Evolutionary conservation across 192 early-diverging fungal species (phyloP).

Genomic region (Obelidium mucronatum): DNA sequence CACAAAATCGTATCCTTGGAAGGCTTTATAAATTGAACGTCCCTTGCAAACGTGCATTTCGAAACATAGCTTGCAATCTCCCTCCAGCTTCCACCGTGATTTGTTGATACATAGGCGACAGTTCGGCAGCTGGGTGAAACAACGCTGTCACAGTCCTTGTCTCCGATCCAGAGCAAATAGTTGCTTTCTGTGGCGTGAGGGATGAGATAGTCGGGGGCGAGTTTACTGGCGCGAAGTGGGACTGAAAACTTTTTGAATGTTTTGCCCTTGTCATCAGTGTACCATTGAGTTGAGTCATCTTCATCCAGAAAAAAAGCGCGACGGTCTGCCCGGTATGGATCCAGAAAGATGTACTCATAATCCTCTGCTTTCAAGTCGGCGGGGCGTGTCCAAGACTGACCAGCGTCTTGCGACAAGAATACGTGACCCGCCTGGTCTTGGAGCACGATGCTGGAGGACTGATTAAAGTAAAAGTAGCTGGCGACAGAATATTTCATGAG

Average conservation of each 20-base stretch:
- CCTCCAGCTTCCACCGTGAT: conserved; percentile 75
- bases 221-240: conserved; percentile 23
- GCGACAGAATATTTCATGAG: conserved; percentile 27
- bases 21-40: conserved; percentile 61
- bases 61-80: conserved; percentile 71
- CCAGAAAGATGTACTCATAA: conserved; percentile 35
- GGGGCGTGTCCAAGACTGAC: conserved; percentile 39
- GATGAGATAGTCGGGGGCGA: conserved; percentile 19
- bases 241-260: conserved; percentile 26
- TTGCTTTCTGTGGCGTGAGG: conserved; percentile 75
- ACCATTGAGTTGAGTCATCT: background rate
- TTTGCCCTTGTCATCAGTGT: conserved; percentile 40
- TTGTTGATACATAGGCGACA: conserved; percentile 68
- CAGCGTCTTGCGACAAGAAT: conserved; percentile 43
- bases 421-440: conserved; percentile 22
- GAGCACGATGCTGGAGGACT: conserved; percentile 40
- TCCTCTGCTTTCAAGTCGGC: conserved; percentile 28
- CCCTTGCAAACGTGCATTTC: conserved; percentile 79
- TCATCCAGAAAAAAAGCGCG: conserved; percentile 46
- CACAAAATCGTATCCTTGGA: conserved; percentile 80
- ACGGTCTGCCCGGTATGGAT: conserved; percentile 33
- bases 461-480: conserved; percentile 58
- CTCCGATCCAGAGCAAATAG: conserved; percentile 76
- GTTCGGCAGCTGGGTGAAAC: conserved; percentile 63
- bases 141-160: conserved; percentile 38